Conservation (phyloP, 208 protist species). For the Trypanosoma mega region DNA sequence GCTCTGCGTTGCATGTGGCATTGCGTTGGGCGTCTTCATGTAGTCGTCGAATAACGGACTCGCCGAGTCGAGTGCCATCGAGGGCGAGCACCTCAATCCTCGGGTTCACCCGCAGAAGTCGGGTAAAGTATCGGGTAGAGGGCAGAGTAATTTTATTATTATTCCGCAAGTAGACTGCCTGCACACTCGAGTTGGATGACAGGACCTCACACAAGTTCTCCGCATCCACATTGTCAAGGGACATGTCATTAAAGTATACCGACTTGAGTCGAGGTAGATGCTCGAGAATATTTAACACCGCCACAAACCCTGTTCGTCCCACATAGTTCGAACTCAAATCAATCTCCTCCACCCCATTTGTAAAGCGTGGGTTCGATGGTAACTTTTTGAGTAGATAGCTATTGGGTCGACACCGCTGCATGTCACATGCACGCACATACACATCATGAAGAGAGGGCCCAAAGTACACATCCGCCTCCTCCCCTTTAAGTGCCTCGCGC, state of each 20-base stretch:
- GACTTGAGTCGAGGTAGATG: constrained; percentile 66
- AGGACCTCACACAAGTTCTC: constrained; percentile 74
- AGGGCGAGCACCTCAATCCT: constrained; percentile 56
- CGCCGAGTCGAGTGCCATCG: constrained; percentile 66
- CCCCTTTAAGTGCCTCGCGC: constrained; percentile 38
- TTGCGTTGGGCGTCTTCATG: constrained; percentile 38
- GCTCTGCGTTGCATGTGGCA: too few species aligned
- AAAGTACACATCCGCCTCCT: constrained; percentile 49
- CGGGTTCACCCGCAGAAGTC: constrained; percentile 64
- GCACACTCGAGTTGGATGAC: constrained; percentile 41
- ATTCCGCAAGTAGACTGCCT: constrained; percentile 62
- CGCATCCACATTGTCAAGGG: constrained; percentile 78
- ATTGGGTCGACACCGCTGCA: constrained; percentile 82
- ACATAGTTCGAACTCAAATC: constrained; percentile 90
- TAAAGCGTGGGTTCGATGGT: constrained; percentile 74
- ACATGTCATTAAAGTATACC: constrained; percentile 87
- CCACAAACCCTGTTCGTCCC: constrained; percentile 83
- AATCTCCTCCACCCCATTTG: constrained; percentile 68
- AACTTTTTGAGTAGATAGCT: constrained; percentile 85
- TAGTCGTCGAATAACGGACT: constrained; percentile 51
- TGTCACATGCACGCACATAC: constrained; percentile 82
- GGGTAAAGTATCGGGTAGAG: constrained; percentile 62
- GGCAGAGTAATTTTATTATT: constrained; percentile 84
- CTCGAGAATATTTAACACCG: constrained; percentile 74
- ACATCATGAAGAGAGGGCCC: constrained; percentile 74